Percentiles rank a stretch among this genome's conserved stretches.
phyloP scores from a whole-genome alignment of 495 filamentous ascomycete species.

The Tetracladium setigerum region DNA sequence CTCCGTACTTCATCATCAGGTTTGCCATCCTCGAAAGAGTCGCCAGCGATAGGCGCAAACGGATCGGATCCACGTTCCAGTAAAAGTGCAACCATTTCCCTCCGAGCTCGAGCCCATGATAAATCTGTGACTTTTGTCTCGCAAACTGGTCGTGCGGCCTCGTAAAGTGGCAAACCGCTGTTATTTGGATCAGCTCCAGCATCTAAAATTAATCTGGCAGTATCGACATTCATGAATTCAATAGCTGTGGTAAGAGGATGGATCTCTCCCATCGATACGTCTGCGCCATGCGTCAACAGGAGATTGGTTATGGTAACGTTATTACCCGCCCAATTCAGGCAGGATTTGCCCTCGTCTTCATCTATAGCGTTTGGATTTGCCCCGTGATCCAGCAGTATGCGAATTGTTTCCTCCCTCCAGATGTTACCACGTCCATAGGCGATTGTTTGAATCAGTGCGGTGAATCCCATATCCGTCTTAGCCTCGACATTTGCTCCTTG shows the following conservation, averaged over 20 bases:
- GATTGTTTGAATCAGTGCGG: constrained; percentile 24
- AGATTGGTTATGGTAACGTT: constrained; percentile 31
- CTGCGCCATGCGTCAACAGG: constrained; percentile 20
- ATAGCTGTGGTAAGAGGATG: constrained; percentile 11
- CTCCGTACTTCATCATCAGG: too few species aligned
- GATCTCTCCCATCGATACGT: constrained; percentile 4
- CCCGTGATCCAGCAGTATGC: constrained; percentile 27
- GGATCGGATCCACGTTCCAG: constrained; percentile 1
- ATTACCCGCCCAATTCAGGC: constrained; percentile 23
- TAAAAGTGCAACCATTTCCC: constrained; percentile 1
- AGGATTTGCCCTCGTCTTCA: constrained; percentile 11
- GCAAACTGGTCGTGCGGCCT: constrained; percentile 1
- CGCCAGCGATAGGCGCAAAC: neutral
- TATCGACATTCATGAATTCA: constrained; percentile 8
- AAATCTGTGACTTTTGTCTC: neutral
- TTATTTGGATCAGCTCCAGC: neutral
- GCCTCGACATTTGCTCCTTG: constrained; percentile 32
- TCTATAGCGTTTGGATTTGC: constrained; percentile 32
- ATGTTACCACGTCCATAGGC: neutral
- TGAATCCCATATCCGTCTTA: constrained; percentile 27
- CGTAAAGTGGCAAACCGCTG: neutral
- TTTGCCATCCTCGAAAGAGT: too few species aligned
- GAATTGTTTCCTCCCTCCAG: constrained; percentile 18
- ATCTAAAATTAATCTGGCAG: constrained; percentile 2
- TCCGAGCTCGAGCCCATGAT: neutral